These are phyloP conservation scores for Stephania yunnanensis DNA, from an alignment of 164 flowering plant species.

Conservation along the genomic window DNA sequence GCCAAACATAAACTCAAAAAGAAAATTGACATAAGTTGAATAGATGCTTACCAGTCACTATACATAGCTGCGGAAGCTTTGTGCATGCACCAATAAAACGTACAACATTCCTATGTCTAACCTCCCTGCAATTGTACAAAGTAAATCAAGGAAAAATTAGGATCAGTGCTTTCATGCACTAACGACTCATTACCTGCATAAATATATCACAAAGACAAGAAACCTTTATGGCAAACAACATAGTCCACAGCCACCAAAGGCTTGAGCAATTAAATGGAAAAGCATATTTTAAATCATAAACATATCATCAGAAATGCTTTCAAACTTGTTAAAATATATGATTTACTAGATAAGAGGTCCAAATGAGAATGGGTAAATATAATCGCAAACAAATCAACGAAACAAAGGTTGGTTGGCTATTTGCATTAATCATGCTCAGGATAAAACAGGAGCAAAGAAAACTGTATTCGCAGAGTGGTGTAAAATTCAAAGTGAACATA, in stretches of 20 bases:
- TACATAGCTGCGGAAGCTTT: constrained; percentile 68
- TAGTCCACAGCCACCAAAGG: not conserved
- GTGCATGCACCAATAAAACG: constrained; percentile 90
- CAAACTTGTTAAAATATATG: not conserved
- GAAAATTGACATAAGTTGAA: not conserved
- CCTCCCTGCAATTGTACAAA: constrained; percentile 57
- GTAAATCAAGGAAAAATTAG: constrained; percentile 5
- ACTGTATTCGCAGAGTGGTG: not conserved
- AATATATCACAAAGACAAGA: not conserved
- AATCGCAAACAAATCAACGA: not conserved
- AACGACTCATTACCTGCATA: not conserved
- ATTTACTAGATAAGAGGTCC: not conserved
- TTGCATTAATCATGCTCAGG: not conserved
- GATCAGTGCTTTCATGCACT: not conserved
- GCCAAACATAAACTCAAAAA: too few relatives aligned
- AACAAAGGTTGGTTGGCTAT: not conserved
- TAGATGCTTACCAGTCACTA: constrained; percentile 62
- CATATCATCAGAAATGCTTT: not conserved
- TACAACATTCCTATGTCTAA: constrained; percentile 77
- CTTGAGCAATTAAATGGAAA: not conserved
- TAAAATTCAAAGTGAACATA: not conserved
- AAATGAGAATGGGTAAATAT: not conserved
- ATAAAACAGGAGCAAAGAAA: not conserved
- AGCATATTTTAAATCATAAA: not conserved
- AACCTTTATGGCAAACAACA: not conserved